Conservation (phyloP, 306 rosid genomes). For the Malus sylvestris region DNA sequence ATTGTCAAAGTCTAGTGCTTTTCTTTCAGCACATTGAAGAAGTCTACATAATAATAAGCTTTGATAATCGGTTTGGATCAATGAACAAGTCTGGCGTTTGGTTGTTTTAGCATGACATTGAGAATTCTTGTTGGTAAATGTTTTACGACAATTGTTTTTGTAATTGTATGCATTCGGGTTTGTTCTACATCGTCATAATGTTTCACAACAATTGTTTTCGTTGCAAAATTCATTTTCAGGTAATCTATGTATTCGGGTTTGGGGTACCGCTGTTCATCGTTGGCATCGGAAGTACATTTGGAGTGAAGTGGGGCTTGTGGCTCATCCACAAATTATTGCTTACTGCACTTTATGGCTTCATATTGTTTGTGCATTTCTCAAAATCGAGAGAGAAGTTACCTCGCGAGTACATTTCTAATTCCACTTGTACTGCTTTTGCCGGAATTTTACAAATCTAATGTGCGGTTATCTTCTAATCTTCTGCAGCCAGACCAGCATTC, state of each 20-base stretch:
- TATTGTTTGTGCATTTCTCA: constrained; percentile 60
- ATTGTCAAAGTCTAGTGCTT: neutral
- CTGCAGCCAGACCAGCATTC: constrained; percentile 68
- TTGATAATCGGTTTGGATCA: no score
- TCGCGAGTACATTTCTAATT: constrained; percentile 40
- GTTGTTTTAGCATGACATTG: no score
- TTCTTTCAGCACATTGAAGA: neutral
- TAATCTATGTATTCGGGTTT: constrained; percentile 65
- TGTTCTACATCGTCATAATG: no score
- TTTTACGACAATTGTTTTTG: no score
- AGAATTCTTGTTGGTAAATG: no score
- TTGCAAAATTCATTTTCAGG: constrained; percentile 28
- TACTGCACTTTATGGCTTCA: constrained; percentile 64
- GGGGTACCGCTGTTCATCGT: constrained; percentile 53
- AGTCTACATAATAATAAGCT: neutral
- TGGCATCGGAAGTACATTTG: constrained; percentile 26
- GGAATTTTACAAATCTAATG: neutral
- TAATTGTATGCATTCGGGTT: no score
- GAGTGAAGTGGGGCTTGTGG: constrained; percentile 62
- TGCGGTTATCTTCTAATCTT: constrained; percentile 16
- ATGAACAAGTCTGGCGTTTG: no score
- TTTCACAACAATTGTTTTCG: no score
- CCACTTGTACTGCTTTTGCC: neutral
- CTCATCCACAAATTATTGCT: constrained; percentile 46
- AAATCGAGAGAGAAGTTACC: constrained; percentile 77